phyloP scores from a whole-genome alignment of 176 grass and related monocot genomes.

The Zoysia japonica region DNA sequence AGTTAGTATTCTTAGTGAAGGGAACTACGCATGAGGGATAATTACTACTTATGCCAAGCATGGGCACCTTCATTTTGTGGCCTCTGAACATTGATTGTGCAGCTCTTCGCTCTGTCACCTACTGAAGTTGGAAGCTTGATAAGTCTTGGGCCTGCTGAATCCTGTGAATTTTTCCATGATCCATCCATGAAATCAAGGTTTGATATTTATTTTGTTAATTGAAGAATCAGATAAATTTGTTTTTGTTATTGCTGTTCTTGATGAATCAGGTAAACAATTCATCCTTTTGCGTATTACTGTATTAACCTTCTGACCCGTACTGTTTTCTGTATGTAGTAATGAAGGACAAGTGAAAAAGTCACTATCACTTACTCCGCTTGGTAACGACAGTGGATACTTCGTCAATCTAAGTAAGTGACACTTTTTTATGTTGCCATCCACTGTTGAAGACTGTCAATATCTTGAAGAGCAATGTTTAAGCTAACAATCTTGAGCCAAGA shows the following conservation, averaged over 20 bases:
- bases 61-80: conserved; percentile 1
- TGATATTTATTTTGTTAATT: conserved; percentile 6
- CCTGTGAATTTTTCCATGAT: conserved; percentile 97
- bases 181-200: conserved; percentile 99
- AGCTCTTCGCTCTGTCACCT: conserved; percentile 87
- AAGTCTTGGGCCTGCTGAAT: conserved; percentile 80
- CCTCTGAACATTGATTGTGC: conserved; percentile 24
- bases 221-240: background rate
- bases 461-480: background rate
- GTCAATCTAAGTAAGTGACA: conserved; percentile 74
- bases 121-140: conserved; percentile 93
- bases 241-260: background rate
- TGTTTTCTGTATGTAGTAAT: conserved; percentile 32
- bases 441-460: conserved; percentile 12
- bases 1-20: conserved; percentile 13
- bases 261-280: background rate
- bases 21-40: background rate
- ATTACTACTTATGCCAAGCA: background rate
- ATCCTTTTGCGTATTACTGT: conserved; percentile 7
- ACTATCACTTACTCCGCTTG: conserved; percentile 60
- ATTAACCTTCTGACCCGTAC: background rate
- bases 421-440: conserved; percentile 10
- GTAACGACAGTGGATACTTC: conserved; percentile 66
- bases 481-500: background rate
- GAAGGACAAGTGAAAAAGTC: conserved; percentile 92